Percentiles rank a stretch among this genome's conserved stretches.
Conservation (phyloP, 2,329 filamentous ascomycete species). For the Pseudomassariella vexata region DNA sequence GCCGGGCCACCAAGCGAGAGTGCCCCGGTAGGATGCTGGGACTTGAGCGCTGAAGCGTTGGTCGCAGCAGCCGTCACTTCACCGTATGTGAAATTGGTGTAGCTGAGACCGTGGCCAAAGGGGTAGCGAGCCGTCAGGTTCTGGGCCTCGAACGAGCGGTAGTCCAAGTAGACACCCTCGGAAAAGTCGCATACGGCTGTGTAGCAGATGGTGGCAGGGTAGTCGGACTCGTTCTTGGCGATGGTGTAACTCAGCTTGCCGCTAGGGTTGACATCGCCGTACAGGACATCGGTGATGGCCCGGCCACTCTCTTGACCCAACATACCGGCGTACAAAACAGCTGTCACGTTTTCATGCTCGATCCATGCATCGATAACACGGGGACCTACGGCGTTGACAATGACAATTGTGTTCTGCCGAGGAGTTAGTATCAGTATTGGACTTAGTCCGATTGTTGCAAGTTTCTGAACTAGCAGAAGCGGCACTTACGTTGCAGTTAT, state of each 20-base stretch:
- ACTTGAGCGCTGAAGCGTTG: slow-evolving; percentile 1
- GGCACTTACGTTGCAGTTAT: slow-evolving; percentile 55
- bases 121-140: slow-evolving; percentile 46
- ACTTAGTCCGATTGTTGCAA: too few relatives aligned
- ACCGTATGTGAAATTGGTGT: slow-evolving; percentile 20
- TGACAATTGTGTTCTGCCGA: slow-evolving; percentile 64
- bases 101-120: slow-evolving; percentile 40
- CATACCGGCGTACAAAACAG: slow-evolving; percentile 53
- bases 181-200: slow-evolving; percentile 7
- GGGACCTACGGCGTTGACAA: slow-evolving; percentile 59
- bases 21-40: slow-evolving; percentile 18
- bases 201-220: slow-evolving; percentile 37
- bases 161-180: slow-evolving; percentile 38
- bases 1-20: slow-evolving; percentile 36
- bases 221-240: slow-evolving; percentile 42
- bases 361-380: slow-evolving; percentile 53
- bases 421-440: too few relatives aligned
- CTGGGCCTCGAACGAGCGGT: slow-evolving; percentile 47
- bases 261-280: slow-evolving; percentile 52
- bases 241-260: slow-evolving; percentile 55
- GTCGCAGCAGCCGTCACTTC: slow-evolving; percentile 1
- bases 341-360: slow-evolving; percentile 53
- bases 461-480: too few relatives aligned
- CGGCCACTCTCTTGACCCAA: slow-evolving; percentile 59
- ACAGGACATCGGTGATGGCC: slow-evolving; percentile 55